Conservation (phyloP, 1,284 basidiomycete species). For the Gomphus bonarii region DNA sequence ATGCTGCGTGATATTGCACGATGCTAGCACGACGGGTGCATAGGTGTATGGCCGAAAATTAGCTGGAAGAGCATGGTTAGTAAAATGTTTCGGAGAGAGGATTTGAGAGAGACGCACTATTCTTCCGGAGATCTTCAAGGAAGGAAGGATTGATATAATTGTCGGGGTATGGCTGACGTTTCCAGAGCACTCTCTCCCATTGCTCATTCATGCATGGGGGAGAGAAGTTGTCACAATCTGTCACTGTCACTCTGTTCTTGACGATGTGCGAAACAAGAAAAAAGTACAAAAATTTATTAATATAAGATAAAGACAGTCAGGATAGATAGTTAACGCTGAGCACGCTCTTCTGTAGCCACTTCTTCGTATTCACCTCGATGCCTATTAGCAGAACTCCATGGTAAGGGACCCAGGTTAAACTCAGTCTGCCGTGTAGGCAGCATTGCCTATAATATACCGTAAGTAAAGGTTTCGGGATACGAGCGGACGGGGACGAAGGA, state of each 20-base stretch:
- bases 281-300: not conserved
- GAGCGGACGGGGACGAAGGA: constrained; percentile 11
- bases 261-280: not conserved
- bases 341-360: not conserved
- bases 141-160: constrained; percentile 79
- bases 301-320: not conserved
- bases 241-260: not conserved
- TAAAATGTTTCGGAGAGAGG: constrained; percentile 15
- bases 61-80: constrained; percentile 33
- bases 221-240: not conserved
- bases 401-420: constrained; percentile 2
- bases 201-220: constrained; percentile 1
- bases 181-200: constrained; percentile 87
- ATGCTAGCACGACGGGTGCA: constrained; percentile 58
- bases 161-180: constrained; percentile 67
- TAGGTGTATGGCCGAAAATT: constrained; percentile 72
- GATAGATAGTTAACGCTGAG: not conserved
- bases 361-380: constrained; percentile 4
- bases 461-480: not conserved
- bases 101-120: constrained; percentile 44
- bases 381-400: constrained; percentile 4
- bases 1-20: constrained; percentile 80
- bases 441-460: not conserved
- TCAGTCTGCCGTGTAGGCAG: constrained; percentile 6
- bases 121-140: constrained; percentile 65